Evolutionary conservation across 225 moss, liverwort and hornwort species (phyloP).

Genomic region (Neckera pumila): DNA sequence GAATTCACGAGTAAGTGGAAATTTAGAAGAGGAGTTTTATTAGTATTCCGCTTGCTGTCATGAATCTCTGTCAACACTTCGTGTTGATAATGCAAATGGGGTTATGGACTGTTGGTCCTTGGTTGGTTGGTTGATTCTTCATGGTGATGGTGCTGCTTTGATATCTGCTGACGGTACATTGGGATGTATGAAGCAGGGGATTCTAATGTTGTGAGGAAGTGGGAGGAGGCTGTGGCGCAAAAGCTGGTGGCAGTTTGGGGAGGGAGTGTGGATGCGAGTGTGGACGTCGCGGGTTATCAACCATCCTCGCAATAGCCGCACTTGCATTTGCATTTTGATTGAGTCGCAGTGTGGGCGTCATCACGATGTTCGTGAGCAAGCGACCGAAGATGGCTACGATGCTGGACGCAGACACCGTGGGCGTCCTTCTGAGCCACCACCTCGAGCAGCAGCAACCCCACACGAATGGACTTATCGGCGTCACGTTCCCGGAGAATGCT

Average conservation of each 20-base stretch:
- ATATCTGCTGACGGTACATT: not conserved
- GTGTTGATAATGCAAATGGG: not conserved
- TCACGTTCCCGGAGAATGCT: not conserved
- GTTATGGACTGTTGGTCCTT: not conserved
- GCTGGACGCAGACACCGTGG: not conserved
- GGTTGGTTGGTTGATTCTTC: not conserved
- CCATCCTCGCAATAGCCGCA: not conserved
- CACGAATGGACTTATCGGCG: conserved; percentile 15
- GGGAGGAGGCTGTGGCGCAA: not conserved
- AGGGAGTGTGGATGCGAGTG: not conserved
- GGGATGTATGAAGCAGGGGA: not conserved
- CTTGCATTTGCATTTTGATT: not conserved
- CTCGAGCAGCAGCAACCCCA: conserved; percentile 11
- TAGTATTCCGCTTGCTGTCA: not conserved
- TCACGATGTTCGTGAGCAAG: conserved; percentile 18
- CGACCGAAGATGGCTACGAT: conserved; percentile 13
- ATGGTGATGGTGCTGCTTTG: not conserved
- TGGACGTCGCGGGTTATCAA: not conserved
- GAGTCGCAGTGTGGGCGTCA: not conserved
- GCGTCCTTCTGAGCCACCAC: not conserved
- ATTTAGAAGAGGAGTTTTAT: not conserved
- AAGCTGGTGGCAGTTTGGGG: not conserved
- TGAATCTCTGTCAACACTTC: not conserved
- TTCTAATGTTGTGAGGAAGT: not conserved
- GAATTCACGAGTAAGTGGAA: not conserved